Conservation (phyloP, 2,329 filamentous ascomycete genomes). For the Anisogramma anomala region DNA sequence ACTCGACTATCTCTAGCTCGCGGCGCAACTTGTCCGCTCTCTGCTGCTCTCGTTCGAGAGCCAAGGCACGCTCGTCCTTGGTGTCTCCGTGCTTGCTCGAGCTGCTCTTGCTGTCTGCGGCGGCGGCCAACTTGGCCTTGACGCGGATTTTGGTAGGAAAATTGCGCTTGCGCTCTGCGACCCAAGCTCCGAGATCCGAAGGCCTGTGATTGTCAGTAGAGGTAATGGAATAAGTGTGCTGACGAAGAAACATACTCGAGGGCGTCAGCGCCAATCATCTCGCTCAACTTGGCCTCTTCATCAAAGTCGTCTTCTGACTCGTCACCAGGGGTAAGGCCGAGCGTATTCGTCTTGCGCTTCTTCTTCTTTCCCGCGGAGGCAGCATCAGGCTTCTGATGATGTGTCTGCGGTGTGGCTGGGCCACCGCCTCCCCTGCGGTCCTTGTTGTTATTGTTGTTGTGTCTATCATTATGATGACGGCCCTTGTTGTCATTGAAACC, state of each 20-base stretch:
- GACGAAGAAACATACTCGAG: conserved; percentile 35
- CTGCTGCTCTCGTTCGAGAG: conserved; percentile 39
- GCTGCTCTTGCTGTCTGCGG: conserved; percentile 30
- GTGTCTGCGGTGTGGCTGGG: conserved; percentile 18
- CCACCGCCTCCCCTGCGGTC: conserved; percentile 22
- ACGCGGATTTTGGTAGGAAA: conserved; percentile 69
- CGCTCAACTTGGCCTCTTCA: conserved; percentile 50
- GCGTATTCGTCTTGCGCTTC: conserved; percentile 59
- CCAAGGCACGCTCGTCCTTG: conserved; percentile 29
- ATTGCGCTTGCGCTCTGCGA: conserved; percentile 65
- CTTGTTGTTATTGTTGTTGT: conserved; percentile 16
- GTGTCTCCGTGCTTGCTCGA: conserved; percentile 52
- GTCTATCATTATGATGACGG: conserved; percentile 20
- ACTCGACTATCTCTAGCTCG: conserved; percentile 59
- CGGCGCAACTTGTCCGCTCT: conserved; percentile 51
- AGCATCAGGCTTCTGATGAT: conserved; percentile 41
- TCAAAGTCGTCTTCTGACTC: conserved; percentile 58
- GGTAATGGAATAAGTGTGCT: no score
- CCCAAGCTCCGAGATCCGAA: conserved; percentile 66
- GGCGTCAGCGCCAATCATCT: conserved; percentile 43
- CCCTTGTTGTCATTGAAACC: conserved; percentile 29
- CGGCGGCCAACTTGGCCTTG: conserved; percentile 47
- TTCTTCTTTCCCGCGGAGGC: conserved; percentile 49
- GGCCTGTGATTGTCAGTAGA: conserved; percentile 28
- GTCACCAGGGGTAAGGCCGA: conserved; percentile 58